phyloP scores from a whole-genome alignment of 768 basidiomycete genomes.

The Podaxis carcinomalis region DNA sequence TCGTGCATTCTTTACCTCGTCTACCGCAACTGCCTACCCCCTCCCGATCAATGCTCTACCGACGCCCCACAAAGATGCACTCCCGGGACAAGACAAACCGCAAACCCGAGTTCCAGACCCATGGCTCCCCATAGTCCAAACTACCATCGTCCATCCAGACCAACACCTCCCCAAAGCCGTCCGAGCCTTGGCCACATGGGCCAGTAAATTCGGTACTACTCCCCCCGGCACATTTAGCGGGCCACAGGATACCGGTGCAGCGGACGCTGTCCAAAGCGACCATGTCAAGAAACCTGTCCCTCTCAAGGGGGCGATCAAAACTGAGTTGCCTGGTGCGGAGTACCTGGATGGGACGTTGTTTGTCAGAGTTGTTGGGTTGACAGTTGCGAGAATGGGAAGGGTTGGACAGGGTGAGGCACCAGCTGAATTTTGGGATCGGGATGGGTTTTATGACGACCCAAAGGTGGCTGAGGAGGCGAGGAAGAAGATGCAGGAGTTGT shows the following conservation, averaged over 20 bases:
- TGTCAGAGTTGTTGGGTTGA: conserved; percentile 50
- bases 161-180: conserved; percentile 41
- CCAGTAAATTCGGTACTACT: conserved; percentile 17
- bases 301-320: background rate
- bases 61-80: conserved; percentile 19
- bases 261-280: too few species aligned
- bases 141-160: conserved; percentile 51
- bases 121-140: conserved; percentile 55
- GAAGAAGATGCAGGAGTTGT: background rate
- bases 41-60: conserved; percentile 16
- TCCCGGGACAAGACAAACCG: conserved; percentile 26
- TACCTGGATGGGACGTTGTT: conserved; percentile 62
- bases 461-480: background rate
- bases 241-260: conserved; percentile 19
- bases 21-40: conserved; percentile 17
- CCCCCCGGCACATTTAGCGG: conserved; percentile 29
- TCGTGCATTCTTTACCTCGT: conserved; percentile 37
- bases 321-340: conserved; percentile 44
- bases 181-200: conserved; percentile 30
- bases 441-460: conserved; percentile 16
- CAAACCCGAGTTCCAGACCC: conserved; percentile 42
- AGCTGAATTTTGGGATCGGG: conserved; percentile 20
- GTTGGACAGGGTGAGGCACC: conserved; percentile 29
- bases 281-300: too few species aligned
- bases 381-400: conserved; percentile 37